Evolutionary conservation across 352 stramenopile species (phyloP).

Genomic region (Pythium phragmitis): DNA sequence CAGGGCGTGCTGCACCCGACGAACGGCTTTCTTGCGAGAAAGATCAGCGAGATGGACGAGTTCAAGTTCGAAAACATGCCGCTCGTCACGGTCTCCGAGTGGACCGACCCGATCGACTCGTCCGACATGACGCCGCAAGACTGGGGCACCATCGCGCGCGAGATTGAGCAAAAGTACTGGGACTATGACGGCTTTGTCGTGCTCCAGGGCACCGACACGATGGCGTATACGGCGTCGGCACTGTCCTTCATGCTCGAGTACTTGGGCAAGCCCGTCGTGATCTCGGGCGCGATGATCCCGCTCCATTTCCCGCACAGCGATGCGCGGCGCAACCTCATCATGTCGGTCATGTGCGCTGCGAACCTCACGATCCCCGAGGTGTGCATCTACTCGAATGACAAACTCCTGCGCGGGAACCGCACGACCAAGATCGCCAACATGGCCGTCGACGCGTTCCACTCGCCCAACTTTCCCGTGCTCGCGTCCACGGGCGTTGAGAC

Average conservation of each 20-base stretch:
- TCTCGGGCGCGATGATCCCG: conserved; percentile 96
- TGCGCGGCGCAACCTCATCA: conserved; percentile 95
- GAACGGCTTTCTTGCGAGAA: conserved; percentile 86
- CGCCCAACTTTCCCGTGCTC: conserved; percentile 94
- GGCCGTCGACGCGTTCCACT: conserved; percentile 95
- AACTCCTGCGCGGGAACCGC: conserved; percentile 93
- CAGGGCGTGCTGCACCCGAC: conserved; percentile 79
- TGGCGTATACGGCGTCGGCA: conserved; percentile 95
- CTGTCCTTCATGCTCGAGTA: conserved; percentile 98
- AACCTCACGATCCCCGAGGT: conserved; percentile 86
- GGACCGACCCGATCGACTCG: conserved; percentile 88
- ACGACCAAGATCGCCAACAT: conserved; percentile 96
- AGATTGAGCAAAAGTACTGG: conserved; percentile 95
- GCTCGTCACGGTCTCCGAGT: conserved; percentile 71
- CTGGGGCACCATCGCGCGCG: conserved; percentile 90
- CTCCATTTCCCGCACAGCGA: conserved; percentile 96
- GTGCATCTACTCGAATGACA: conserved; percentile 96
- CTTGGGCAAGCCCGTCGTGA: conserved; percentile 94
- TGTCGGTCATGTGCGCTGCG: conserved; percentile 87
- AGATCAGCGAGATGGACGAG: conserved; percentile 86
- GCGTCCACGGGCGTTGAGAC: conserved; percentile 93
- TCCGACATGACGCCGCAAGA: conserved; percentile 87
- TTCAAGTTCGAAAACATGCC: conserved; percentile 85
- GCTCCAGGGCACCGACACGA: conserved; percentile 97
- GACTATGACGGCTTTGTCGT: conserved; percentile 97